Base-by-base conservation (phyloP, 139 green algal species). In the Pseudopediastrum boryanum region DNA sequence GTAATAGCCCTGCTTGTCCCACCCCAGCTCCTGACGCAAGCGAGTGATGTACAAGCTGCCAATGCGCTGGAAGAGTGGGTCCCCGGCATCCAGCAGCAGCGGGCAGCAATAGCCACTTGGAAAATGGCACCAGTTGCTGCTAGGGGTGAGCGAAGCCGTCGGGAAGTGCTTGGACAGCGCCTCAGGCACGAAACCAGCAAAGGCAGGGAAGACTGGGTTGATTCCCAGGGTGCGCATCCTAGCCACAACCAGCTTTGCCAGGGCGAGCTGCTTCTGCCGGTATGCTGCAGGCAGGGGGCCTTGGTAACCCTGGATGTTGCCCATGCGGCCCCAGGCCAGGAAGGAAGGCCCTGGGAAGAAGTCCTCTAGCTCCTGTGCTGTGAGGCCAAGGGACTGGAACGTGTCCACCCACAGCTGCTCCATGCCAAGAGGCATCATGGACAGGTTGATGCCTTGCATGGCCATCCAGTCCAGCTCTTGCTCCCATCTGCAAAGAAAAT, bases 391-490 rank as follows among this genome's bases (percentile, higher is more conserved):
- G 19, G 54, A 27, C 31, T 38, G 31, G 19, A 75, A 85, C n/a
- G 82, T 79, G 23, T 75, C 74, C 27, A 64, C 58, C 85, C 77
- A 85, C 27, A 87, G 67, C 25, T 70, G 56, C 73, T 89, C 85
- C 71, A 75, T 78, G 46, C 56, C 78, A 54, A 71, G 43, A 23
- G 54, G 46, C 52, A 66, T 69, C 12, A 89, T 64, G 19, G 84
- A 71, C 63, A 87, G 44, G 78, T 89, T 89, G 82, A 89, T 81
- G 61, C 82, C 82, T 39, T 89, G 79, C 48, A 89, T 75, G 23
- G 85, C 85, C 85, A 87, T 89, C 85, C 82, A 87, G 77, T 89
- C 85, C 25, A 89, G 54, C 81, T 89, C 85, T n/a, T 35, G 27
- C 54, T 89, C 82, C 85, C 81, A 86, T 68, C 73, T 80, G 43